Percentiles rank a stretch among this genome's conserved stretches.
Conservation (phyloP, 192 early-diverging fungal species). For the Coemansia sp. region DNA sequence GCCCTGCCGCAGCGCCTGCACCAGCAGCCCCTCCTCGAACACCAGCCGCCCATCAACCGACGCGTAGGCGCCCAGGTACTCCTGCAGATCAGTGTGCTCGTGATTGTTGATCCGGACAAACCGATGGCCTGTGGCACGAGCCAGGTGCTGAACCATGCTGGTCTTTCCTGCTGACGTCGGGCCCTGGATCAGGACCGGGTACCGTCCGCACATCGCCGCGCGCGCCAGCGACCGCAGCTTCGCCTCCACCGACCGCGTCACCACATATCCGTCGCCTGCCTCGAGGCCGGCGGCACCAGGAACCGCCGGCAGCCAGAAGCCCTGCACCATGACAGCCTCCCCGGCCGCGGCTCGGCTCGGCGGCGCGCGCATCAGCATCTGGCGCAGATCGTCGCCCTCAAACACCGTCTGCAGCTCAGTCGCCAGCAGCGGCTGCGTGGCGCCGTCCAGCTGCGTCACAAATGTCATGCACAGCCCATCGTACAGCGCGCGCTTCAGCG, state of each 20-base stretch:
- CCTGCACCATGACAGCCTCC: constrained; percentile 72
- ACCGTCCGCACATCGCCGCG: constrained; percentile 85
- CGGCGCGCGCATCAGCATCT: constrained; percentile 36
- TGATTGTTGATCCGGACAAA: constrained; percentile 99
- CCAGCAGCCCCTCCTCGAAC: constrained; percentile 95
- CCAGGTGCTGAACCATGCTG: constrained; percentile 96
- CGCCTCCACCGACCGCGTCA: constrained; percentile 82
- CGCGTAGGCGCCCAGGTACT: constrained; percentile 94
- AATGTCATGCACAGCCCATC: constrained; percentile 98
- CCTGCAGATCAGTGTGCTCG: constrained; percentile 97
- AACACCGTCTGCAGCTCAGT: constrained; percentile 36
- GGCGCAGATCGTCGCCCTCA: constrained; percentile 20
- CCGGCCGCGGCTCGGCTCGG: background rate
- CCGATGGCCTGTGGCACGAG: constrained; percentile 82
- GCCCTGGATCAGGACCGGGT: constrained; percentile 97
- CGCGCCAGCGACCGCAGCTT: constrained; percentile 89
- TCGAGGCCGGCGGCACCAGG: constrained; percentile 30
- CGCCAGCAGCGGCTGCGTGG: constrained; percentile 58
- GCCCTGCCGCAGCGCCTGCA: constrained; percentile 89
- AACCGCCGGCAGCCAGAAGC: constrained; percentile 81
- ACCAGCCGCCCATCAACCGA: constrained; percentile 83
- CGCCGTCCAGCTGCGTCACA: constrained; percentile 78
- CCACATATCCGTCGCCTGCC: constrained; percentile 62
- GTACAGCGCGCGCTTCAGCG: constrained; percentile 79
- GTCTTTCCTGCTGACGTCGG: constrained; percentile 98